These are phyloP conservation scores for Cladophialophora yegresii DNA, from an alignment of 2,329 filamentous ascomycete genomes.

Conservation along the genomic window DNA sequence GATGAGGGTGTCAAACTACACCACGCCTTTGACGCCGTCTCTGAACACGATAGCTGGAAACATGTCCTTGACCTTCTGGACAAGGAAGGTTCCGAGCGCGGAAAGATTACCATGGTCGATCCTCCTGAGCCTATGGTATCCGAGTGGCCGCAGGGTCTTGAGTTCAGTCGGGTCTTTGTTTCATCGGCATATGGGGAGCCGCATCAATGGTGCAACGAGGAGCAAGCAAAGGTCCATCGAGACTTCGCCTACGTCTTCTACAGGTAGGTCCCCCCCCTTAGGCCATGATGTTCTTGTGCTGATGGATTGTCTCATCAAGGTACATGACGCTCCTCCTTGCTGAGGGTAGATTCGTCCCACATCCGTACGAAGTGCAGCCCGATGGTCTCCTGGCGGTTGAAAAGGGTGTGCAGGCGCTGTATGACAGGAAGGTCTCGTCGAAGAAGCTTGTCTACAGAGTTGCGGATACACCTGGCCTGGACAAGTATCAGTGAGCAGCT, in stretches of 20 bases:
- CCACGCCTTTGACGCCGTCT: slow-evolving; percentile 13
- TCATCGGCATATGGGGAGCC: slow-evolving; percentile 8
- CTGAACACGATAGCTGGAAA: slow-evolving; percentile 6
- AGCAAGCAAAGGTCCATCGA: background rate
- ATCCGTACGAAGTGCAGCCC: slow-evolving; percentile 4
- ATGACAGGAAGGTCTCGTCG: slow-evolving; percentile 6
- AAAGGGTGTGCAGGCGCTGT: slow-evolving; percentile 4
- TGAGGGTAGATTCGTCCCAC: slow-evolving; percentile 8
- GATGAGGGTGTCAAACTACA: slow-evolving; percentile 3
- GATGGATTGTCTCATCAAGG: background rate
- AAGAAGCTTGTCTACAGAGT: slow-evolving; percentile 10
- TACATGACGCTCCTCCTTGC: slow-evolving; percentile 11
- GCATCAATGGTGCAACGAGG: background rate
- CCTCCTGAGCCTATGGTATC: slow-evolving; percentile 3
- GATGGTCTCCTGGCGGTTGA: slow-evolving; percentile 4
- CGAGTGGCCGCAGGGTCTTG: slow-evolving; percentile 9
- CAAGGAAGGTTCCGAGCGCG: background rate
- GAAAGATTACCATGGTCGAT: slow-evolving; percentile 8
- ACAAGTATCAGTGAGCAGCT: slow-evolving; percentile 2
- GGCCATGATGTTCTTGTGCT: background rate
- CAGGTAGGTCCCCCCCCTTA: background rate
- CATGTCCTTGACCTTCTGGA: slow-evolving; percentile 4
- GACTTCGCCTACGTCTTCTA: slow-evolving; percentile 18
- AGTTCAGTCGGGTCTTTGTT: slow-evolving; percentile 11
- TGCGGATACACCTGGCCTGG: background rate